Evolutionary conservation across 225 moss, liverwort and hornwort genomes (phyloP), one percentile per base, ranked within the genome.

Genomic region (Marchantia paleacea): DNA sequence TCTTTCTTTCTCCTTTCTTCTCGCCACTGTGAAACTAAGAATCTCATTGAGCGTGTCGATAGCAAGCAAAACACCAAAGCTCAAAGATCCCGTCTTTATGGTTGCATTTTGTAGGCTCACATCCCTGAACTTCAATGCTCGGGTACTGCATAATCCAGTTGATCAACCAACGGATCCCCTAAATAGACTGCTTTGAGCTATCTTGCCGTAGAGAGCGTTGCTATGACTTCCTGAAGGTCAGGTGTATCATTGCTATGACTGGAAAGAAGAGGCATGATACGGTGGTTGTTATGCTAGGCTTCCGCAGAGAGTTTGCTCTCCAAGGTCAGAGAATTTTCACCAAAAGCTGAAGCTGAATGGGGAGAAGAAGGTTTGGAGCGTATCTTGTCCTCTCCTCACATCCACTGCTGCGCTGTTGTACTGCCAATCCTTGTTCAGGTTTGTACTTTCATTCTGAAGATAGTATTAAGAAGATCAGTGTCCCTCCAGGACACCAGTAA

Each of bases 361-460:
- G 96, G 92, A 8, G 94, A 92, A 1, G 78, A 79, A 62, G 96
- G 96, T 4, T 66, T 96, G 80, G 85, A 91, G 26, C 83, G 89
- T 61, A 90, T 96, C 65, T 75, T 96, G 1, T n/a, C 91, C 29
- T 92, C 92, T 22, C 85, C 87, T 16, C 73, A 88, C 22, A 89
- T 96, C 25, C 91, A 96, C 69, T 92, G 94, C 85, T 94, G 92
- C 80, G 92, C 91, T 1, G 65, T 96, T 24, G 96, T 94, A 66
- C 88, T 94, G 7, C 96, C 96, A 0, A 94, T 96, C 78, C 91
- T 92, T 60, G 80, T 78, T 65, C 88, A 88, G 88, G 88, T 88
- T 68, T 74, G 15, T 55, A 4, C 81, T 31, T 30, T 13, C 68
- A 14, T 31, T 13, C 30, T 26, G 20, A 16, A 15, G 16, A 58